A percentile compares a stretch with the other conserved stretches of the same genome.
These are phyloP conservation scores for Nissolia schottii DNA, from an alignment of 306 rosid species.

Conservation along the genomic window DNA sequence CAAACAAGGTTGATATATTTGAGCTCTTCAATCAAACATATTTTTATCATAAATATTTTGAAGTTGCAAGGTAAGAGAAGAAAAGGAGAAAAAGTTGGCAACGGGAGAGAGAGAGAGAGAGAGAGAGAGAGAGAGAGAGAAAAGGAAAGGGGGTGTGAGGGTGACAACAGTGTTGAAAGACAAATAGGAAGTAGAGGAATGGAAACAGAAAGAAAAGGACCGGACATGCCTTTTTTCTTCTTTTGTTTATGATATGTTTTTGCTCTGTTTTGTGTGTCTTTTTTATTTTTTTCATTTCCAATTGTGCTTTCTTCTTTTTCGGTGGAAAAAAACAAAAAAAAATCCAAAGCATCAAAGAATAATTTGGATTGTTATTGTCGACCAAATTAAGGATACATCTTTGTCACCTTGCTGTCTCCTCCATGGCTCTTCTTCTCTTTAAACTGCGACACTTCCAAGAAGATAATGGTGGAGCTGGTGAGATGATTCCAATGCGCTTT, in stretches of 20 bases:
- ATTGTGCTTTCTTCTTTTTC: conserved; percentile 23
- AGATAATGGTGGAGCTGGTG: background rate
- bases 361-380: background rate
- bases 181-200: conserved; percentile 28
- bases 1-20: conserved; percentile 24
- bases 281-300: too few relatives aligned
- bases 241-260: conserved; percentile 22
- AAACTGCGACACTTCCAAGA: background rate
- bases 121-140: background rate
- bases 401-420: background rate
- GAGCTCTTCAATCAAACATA: conserved; percentile 7
- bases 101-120: background rate
- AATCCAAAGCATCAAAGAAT: background rate
- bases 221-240: conserved; percentile 18
- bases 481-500: background rate
- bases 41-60: background rate
- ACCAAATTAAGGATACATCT: background rate
- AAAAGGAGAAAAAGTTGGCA: background rate
- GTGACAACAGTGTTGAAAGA: conserved; percentile 26
- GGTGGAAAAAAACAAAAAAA: conserved; percentile 6
- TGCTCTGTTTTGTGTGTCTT: conserved; percentile 26
- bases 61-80: background rate
- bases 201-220: conserved; percentile 25
- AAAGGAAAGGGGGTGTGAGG: background rate
- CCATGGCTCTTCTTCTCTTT: background rate